These are phyloP conservation scores for Nemania sp. DNA, from an alignment of 2,329 filamentous ascomycete genomes.

Conservation along the genomic window DNA sequence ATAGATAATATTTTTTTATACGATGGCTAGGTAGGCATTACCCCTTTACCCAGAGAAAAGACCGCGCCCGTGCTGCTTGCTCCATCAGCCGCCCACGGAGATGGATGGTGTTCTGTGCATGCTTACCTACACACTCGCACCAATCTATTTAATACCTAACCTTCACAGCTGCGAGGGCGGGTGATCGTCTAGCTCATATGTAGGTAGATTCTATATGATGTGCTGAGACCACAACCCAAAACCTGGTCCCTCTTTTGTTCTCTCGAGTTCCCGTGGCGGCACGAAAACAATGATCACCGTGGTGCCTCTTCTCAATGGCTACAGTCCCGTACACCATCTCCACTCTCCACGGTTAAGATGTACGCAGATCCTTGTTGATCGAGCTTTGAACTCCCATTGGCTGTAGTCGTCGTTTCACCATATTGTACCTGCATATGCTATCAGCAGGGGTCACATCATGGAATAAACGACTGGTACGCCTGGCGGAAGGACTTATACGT, in stretches of 20 bases:
- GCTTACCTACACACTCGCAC: too few relatives aligned
- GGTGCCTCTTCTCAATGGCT: not conserved
- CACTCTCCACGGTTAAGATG: not conserved
- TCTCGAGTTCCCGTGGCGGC: slow-evolving; percentile 23
- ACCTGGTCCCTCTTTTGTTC: slow-evolving; percentile 16
- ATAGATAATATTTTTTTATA: not conserved
- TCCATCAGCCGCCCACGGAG: slow-evolving; percentile 22
- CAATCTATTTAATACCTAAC: too few relatives aligned
- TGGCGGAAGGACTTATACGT: slow-evolving; percentile 36
- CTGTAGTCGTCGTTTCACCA: slow-evolving; percentile 47
- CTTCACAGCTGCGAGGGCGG: slow-evolving; percentile 25
- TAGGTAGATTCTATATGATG: not conserved
- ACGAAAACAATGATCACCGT: slow-evolving; percentile 22
- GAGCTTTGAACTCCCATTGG: slow-evolving; percentile 40
- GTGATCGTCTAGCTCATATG: slow-evolving; percentile 27
- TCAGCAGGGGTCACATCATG: slow-evolving; percentile 32
- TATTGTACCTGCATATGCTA: slow-evolving; percentile 51
- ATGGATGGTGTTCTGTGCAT: slow-evolving; percentile 7
- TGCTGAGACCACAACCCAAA: slow-evolving; percentile 23
- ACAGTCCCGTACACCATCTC: not conserved
- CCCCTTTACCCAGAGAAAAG: not conserved
- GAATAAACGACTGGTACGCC: slow-evolving; percentile 19
- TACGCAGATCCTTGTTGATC: slow-evolving; percentile 6
- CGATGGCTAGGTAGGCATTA: not conserved
- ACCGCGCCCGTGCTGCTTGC: slow-evolving; percentile 8